Evolutionary conservation across 768 basidiomycete genomes (phyloP).

Genomic region (Amyloporia xantha): DNA sequence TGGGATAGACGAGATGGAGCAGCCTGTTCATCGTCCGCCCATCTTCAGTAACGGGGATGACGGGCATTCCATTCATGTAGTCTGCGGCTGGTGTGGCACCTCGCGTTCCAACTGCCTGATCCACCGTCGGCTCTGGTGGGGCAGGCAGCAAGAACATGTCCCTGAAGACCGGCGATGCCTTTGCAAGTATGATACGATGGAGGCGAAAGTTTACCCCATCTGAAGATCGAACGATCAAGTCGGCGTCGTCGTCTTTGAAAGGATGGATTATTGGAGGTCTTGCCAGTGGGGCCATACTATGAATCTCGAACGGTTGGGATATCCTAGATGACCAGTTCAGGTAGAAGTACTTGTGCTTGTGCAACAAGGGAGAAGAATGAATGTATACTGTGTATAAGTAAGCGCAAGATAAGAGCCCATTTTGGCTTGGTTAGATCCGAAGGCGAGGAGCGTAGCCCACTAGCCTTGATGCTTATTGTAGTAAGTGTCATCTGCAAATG

Average conservation of each 20-base stretch:
- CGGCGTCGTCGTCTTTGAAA: conserved; percentile 35
- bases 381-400: too few relatives aligned
- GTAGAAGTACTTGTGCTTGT: too few relatives aligned
- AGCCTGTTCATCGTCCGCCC: conserved; percentile 8
- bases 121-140: background rate
- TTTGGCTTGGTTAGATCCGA: too few relatives aligned
- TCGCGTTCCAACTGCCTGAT: background rate
- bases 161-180: conserved; percentile 35
- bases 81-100: background rate
- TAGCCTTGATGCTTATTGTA: too few relatives aligned
- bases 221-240: conserved; percentile 35
- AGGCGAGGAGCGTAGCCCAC: too few relatives aligned
- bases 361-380: too few relatives aligned
- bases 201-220: conserved; percentile 40
- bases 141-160: conserved; percentile 24
- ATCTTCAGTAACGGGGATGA: conserved; percentile 13
- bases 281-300: too few relatives aligned
- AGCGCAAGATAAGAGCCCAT: too few relatives aligned
- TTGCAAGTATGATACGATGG: conserved; percentile 35
- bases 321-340: too few relatives aligned
- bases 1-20: conserved; percentile 12
- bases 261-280: too few relatives aligned
- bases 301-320: too few relatives aligned
- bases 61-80: background rate
- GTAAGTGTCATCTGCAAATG: too few relatives aligned